A percentile compares a stretch with the other conserved stretches of the same genome.
phyloP scores from a whole-genome alignment of 345 rosid genomes.

The Gossypium anomalum region DNA sequence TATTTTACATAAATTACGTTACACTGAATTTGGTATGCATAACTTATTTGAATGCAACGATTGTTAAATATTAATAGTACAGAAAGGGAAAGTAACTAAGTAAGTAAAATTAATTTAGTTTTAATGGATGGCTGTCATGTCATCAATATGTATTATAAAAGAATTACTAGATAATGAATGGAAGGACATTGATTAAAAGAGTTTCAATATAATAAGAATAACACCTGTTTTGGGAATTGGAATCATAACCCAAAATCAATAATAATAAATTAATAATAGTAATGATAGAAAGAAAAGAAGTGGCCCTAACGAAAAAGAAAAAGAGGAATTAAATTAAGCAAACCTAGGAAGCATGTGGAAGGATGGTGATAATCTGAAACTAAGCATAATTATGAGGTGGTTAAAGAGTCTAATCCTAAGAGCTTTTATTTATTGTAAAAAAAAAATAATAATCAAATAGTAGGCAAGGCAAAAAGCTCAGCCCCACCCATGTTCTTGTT shows the following conservation, averaged over 20 bases:
- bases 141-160: not conserved
- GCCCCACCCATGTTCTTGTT: constrained; percentile 40
- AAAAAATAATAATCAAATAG: not conserved
- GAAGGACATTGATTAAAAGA: not conserved
- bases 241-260: not conserved
- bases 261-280: not conserved
- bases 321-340: not conserved
- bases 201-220: not conserved
- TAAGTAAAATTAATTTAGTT: no score
- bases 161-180: not conserved
- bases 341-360: constrained; percentile 22
- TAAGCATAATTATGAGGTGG: constrained; percentile 44
- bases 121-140: no score
- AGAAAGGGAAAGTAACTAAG: no score
- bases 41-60: no score
- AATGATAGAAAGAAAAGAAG: not conserved
- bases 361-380: constrained; percentile 19
- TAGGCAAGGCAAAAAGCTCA: constrained; percentile 17
- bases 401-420: constrained; percentile 37
- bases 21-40: no score
- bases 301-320: constrained; percentile 15
- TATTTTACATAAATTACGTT: no score
- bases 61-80: no score
- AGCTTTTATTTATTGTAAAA: constrained; percentile 13
- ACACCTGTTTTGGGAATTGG: constrained; percentile 13